Evolutionary conservation across 768 basidiomycete genomes (phyloP), one percentile per base, ranked within the genome.

Genomic region (Austroboletus festivus): DNA sequence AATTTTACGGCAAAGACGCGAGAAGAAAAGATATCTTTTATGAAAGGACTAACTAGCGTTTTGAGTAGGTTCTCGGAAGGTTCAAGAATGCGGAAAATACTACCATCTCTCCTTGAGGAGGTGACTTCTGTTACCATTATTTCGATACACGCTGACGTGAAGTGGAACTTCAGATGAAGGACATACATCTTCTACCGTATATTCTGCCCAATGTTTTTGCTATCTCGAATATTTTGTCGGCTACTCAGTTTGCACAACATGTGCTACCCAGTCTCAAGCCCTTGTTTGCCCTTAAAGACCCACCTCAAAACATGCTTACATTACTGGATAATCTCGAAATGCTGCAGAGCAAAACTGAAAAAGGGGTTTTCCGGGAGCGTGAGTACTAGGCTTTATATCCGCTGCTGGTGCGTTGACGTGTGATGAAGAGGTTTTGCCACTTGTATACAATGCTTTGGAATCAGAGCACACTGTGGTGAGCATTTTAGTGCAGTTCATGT

Each of bases 261-360:
- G 93, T 97, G 3, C 73, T 98, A 4, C 92, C 93, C 1, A 87
- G 84, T 58, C 75, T 98, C 30, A 93, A 88, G 60, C 95, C 94
- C 0, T 69, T 99, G 16, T 99, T 99, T 54, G 75, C 73, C 0
- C 73, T 97, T 61, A 93, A 89, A 64, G 96, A 99, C 59, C 95
- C 96, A 16, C 94, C 95, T 0, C 94, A 97, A 68, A 96, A 94
- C 55, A 95, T 97, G 90, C 68, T 98, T 43, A 93, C 93, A 0
- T 70, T 99, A 21, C 68, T 99, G 38, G 93, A 97, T 58, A 95
- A 95, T 59, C 75, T 99, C 8, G 72, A 79, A 20, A 79, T 93
- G 71, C 74, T 99, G 23, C 91, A 93, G 59, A 81, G 76, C 50
- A 99, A 99, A 71, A 94, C 93, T 2, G 84, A 89, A 46, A 91